Conservation (phyloP, 768 basidiomycete genomes). For the Dendrothele bispora region DNA sequence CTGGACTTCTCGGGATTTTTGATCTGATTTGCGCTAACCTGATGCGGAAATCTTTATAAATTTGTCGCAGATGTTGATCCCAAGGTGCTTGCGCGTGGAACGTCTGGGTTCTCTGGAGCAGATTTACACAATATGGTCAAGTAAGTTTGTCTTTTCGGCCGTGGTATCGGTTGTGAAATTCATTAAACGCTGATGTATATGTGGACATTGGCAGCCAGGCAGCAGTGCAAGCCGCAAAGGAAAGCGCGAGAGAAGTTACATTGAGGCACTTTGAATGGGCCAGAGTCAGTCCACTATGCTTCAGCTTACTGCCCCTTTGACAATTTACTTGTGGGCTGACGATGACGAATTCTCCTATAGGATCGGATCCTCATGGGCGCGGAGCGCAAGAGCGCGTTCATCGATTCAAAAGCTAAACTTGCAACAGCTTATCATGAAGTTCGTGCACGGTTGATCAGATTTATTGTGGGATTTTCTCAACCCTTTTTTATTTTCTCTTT, state of each 20-base stretch:
- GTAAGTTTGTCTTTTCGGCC: conserved; percentile 39
- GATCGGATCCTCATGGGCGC: conserved; percentile 97
- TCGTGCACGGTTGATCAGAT: conserved; percentile 11
- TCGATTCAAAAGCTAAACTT: conserved; percentile 82
- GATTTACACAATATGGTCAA: conserved; percentile 98
- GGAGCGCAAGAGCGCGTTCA: conserved; percentile 87
- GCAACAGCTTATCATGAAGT: conserved; percentile 98
- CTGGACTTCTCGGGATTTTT: conserved; percentile 1
- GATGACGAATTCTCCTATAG: conserved; percentile 30
- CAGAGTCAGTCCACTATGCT: conserved; percentile 51
- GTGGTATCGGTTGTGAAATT: background rate
- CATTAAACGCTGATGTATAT: too few relatives aligned
- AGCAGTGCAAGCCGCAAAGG: conserved; percentile 91
- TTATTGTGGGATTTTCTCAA: conserved; percentile 8
- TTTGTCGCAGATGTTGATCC: conserved; percentile 68
- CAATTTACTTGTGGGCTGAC: too few relatives aligned
- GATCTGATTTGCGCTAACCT: too few relatives aligned
- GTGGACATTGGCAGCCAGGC: conserved; percentile 72
- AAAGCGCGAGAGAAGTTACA: conserved; percentile 69
- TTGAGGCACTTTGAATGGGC: conserved; percentile 97
- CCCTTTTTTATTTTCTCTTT: conserved; percentile 9
- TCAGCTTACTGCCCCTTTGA: background rate
- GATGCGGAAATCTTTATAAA: too few relatives aligned
- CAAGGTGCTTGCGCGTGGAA: conserved; percentile 87
- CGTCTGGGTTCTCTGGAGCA: conserved; percentile 95